Evolutionary conservation across 768 basidiomycete species (phyloP).

Genomic region (Termitomyces sp.): DNA sequence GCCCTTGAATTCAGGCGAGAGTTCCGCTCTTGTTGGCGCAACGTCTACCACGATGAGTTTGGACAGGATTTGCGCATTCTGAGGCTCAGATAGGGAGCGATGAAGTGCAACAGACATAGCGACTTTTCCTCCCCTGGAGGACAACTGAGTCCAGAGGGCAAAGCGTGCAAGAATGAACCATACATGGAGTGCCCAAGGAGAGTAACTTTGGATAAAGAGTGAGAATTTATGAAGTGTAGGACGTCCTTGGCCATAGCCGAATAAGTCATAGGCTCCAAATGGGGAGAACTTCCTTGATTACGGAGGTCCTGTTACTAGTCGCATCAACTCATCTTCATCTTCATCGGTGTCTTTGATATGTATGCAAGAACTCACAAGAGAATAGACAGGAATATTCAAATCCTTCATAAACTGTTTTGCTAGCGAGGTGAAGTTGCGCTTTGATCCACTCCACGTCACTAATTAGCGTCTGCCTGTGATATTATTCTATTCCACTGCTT

Average conservation of each 20-base stretch:
- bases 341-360: not conserved
- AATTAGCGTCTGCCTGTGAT: not conserved
- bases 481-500: constrained; percentile 13
- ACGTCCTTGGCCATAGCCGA: constrained; percentile 72
- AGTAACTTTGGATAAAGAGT: constrained; percentile 51
- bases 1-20: constrained; percentile 52
- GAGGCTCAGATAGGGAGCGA: constrained; percentile 27
- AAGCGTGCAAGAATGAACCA: constrained; percentile 16
- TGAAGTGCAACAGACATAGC: constrained; percentile 62
- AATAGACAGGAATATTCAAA: constrained; percentile 61
- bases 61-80: constrained; percentile 28
- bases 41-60: constrained; percentile 76
- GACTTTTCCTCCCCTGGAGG: constrained; percentile 72
- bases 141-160: not conserved
- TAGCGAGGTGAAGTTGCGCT: constrained; percentile 80
- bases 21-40: constrained; percentile 49
- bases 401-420: constrained; percentile 61
- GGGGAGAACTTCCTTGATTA: constrained; percentile 80
- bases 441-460: constrained; percentile 53
- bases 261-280: constrained; percentile 66
- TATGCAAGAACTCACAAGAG: constrained; percentile 33
- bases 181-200: constrained; percentile 88
- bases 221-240: constrained; percentile 52
- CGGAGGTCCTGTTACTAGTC: constrained; percentile 42
- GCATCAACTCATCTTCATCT: not conserved